Evolutionary conservation across 164 flowering plant species (phyloP), one percentile per base, ranked within the genome.

Genomic region (Annona squamosa): DNA sequence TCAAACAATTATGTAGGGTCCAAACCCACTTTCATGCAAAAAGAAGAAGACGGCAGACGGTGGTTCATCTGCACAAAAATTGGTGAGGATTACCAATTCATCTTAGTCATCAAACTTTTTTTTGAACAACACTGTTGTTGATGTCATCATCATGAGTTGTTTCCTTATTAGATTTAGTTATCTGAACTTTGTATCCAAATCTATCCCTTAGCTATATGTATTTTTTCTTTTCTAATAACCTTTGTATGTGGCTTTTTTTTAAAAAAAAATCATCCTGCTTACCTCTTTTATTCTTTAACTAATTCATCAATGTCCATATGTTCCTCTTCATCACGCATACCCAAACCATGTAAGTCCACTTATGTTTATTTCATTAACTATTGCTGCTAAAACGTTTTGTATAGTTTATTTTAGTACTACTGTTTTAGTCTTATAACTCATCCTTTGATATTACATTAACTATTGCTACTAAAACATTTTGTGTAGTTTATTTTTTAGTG

Each of bases 1-100:
- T 73, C 67, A 16, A 13, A 57, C 46, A 73, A 68, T 17, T 65
- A 67, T 78, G 77, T 82, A 93, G 97, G 97, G 85, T 47, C 94
- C 94, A 73, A 94, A 94, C 63, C 97, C 98, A 26, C 90, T 92
- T 63, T 94, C 98, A 61, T 83, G 90, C 78, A 84, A 85, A 84
- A 91, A 89, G 90, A 94, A 89, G 72, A 87, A 90, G 87, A 86
- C 0, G 37, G 70, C 5, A 41, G 76, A 68, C 61, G 77, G 75
- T 44, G 78, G 74, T 71, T 77, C 76, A 52, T 57, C 46, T 75
- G 70, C 65, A 68, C 64, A 77, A 17, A 77, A 46, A 52, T 81
- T 84, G 85, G 94, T 89, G 46, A 65, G 79, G 69, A 59, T 17
- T 37, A 42, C 45, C 3, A 66, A 9, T 17, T 13, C n/a, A 3